phyloP scores from a whole-genome alignment of 2,329 filamentous ascomycete species.

The Gnomoniopsis smithogilvyi region DNA sequence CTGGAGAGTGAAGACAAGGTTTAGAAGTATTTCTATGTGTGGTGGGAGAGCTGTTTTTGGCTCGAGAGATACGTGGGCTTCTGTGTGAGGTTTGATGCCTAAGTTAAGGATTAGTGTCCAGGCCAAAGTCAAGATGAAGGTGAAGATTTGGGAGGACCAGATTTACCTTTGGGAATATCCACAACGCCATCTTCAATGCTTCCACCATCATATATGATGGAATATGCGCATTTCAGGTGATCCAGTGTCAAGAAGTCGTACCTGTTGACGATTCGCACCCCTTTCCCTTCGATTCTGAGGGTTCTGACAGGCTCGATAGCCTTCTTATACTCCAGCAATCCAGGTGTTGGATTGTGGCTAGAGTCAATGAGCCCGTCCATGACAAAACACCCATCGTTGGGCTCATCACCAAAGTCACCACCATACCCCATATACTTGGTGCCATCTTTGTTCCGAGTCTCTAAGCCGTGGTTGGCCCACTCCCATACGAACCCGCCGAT shows the following conservation, averaged over 20 bases:
- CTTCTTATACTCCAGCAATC: slow-evolving; percentile 54
- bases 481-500: slow-evolving; percentile 64
- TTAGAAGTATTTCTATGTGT: slow-evolving; percentile 41
- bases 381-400: slow-evolving; percentile 53
- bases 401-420: slow-evolving; percentile 55
- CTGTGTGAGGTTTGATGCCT: slow-evolving; percentile 42
- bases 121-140: background rate
- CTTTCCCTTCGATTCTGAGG: slow-evolving; percentile 37
- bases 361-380: slow-evolving; percentile 48
- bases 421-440: slow-evolving; percentile 50
- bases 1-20: slow-evolving; percentile 43
- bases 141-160: background rate
- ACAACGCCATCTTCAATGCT: slow-evolving; percentile 33
- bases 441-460: slow-evolving; percentile 38
- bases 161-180: slow-evolving; percentile 38
- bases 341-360: slow-evolving; percentile 47
- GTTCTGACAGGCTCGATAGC: slow-evolving; percentile 57
- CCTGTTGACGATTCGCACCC: slow-evolving; percentile 46
- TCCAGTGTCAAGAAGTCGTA: slow-evolving; percentile 53
- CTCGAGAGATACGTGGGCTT: slow-evolving; percentile 31
- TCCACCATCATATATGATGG: slow-evolving; percentile 36
- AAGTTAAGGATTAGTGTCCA: slow-evolving; percentile 5
- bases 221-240: slow-evolving; percentile 44
- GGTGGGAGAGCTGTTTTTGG: background rate
- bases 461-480: slow-evolving; percentile 52